Percentiles rank a stretch among this genome's conserved stretches.
Conservation (phyloP, 495 filamentous ascomycete genomes). For the Aspergillus cristatus region DNA sequence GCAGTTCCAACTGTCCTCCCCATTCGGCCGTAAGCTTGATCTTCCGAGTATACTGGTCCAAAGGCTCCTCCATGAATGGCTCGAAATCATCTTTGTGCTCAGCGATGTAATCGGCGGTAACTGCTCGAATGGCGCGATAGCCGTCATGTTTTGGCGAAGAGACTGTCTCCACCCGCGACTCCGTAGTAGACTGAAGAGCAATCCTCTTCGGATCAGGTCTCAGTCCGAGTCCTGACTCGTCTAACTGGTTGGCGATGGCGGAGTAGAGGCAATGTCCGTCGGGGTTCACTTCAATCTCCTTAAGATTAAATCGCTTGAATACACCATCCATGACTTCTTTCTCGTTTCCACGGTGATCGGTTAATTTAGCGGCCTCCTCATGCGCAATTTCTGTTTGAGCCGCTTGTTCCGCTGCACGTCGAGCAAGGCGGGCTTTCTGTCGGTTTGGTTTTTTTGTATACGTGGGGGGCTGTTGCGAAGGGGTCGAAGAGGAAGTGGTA, state of each 20-base stretch:
- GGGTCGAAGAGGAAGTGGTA: constrained; percentile 4
- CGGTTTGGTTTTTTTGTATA: constrained; percentile 70
- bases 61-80: constrained; percentile 72
- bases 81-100: constrained; percentile 52
- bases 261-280: constrained; percentile 97
- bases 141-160: constrained; percentile 33
- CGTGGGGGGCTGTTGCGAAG: constrained; percentile 6
- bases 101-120: constrained; percentile 47
- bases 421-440: constrained; percentile 82
- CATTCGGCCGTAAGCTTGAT: constrained; percentile 89
- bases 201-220: constrained; percentile 37
- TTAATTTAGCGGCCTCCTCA: constrained; percentile 63
- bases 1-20: constrained; percentile 87
- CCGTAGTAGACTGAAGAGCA: constrained; percentile 24
- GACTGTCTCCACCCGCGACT: constrained; percentile 36
- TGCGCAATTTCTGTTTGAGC: constrained; percentile 57
- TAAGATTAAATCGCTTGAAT: constrained; percentile 52
- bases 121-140: constrained; percentile 38
- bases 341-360: constrained; percentile 67
- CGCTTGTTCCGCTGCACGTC: constrained; percentile 75
- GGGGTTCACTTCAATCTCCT: constrained; percentile 71
- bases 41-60: constrained; percentile 63
- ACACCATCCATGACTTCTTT: constrained; percentile 54
- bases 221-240: constrained; percentile 33
- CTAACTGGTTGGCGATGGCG: constrained; percentile 78